Evolutionary conservation across 2,329 filamentous ascomycete species (phyloP).

Genomic region (Ceratocystis alfenasii): DNA sequence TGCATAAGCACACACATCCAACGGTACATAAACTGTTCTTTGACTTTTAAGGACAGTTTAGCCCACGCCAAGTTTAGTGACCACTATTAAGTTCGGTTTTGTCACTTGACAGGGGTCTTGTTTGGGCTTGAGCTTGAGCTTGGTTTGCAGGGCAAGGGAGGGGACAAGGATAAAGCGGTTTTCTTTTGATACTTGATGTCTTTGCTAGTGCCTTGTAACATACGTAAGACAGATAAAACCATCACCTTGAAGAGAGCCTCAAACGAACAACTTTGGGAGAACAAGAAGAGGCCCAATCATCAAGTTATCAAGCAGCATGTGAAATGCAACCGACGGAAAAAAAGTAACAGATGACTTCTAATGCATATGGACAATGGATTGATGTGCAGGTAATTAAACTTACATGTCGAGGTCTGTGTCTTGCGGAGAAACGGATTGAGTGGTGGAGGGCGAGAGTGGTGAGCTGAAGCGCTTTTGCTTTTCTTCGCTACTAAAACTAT

Average conservation of each 20-base stretch:
- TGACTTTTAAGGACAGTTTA: not conserved
- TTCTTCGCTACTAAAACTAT: constrained; percentile 2
- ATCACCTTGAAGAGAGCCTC: too few species aligned
- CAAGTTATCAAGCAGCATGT: not conserved
- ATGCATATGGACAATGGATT: not conserved
- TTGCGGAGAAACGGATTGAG: not conserved
- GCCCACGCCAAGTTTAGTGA: not conserved
- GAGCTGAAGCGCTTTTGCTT: constrained; percentile 17
- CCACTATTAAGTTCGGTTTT: not conserved
- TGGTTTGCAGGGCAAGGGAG: not conserved
- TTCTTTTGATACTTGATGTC: not conserved
- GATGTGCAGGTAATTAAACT: constrained; percentile 7
- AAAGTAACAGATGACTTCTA: not conserved
- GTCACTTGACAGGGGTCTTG: not conserved
- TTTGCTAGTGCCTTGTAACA: not conserved
- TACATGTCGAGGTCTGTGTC: constrained; percentile 18
- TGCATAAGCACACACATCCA: not conserved
- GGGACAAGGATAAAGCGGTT: not conserved
- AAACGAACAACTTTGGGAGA: not conserved
- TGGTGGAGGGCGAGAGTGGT: not conserved
- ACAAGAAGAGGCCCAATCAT: not conserved
- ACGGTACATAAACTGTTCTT: not conserved
- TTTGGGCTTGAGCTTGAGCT: not conserved
- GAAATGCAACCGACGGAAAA: not conserved
- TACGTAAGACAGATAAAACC: not conserved